phyloP scores from a whole-genome alignment of 805 yeast species.

The Lipomyces lipofer region DNA sequence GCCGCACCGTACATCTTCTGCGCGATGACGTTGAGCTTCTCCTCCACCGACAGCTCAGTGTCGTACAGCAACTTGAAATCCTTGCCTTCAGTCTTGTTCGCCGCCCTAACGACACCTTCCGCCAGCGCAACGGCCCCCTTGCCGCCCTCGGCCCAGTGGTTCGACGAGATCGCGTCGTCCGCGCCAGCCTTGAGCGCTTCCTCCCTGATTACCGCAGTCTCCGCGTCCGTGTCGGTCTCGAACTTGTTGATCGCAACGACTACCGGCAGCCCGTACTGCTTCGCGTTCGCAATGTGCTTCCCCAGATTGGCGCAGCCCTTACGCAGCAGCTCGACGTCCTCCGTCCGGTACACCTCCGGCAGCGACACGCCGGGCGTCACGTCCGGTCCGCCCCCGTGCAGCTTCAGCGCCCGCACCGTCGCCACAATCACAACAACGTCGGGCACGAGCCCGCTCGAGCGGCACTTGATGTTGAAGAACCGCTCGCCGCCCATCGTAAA shows the following conservation, averaged over 20 bases:
- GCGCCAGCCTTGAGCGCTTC: conserved; percentile 93
- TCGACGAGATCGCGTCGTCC: conserved; percentile 80
- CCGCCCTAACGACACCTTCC: conserved; percentile 72
- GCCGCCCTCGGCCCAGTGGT: conserved; percentile 97
- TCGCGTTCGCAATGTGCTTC: conserved; percentile 86
- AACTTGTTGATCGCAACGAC: conserved; percentile 92
- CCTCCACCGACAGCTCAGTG: conserved; percentile 67
- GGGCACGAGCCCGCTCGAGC: conserved; percentile 84
- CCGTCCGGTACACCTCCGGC: conserved; percentile 77
- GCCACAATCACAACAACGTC: conserved; percentile 93
- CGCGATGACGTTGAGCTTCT: conserved; percentile 77
- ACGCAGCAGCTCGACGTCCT: conserved; percentile 74
- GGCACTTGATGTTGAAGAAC: conserved; percentile 91
- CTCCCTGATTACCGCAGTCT: conserved; percentile 73
- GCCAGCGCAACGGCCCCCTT: conserved; percentile 84
- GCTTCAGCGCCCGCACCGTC: conserved; percentile 92
- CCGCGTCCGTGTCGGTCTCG: conserved; percentile 77
- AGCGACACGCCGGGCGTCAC: conserved; percentile 90
- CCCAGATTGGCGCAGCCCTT: conserved; percentile 84
- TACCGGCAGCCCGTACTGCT: conserved; percentile 83
- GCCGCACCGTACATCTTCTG: conserved; percentile 91
- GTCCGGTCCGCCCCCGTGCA: conserved; percentile 97
- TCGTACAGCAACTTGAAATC: conserved; percentile 68
- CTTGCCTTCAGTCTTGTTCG: conserved; percentile 45
- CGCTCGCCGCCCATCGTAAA: conserved; percentile 99